Conservation (phyloP, 129 eudicot genomes). For the Arctium minus region DNA sequence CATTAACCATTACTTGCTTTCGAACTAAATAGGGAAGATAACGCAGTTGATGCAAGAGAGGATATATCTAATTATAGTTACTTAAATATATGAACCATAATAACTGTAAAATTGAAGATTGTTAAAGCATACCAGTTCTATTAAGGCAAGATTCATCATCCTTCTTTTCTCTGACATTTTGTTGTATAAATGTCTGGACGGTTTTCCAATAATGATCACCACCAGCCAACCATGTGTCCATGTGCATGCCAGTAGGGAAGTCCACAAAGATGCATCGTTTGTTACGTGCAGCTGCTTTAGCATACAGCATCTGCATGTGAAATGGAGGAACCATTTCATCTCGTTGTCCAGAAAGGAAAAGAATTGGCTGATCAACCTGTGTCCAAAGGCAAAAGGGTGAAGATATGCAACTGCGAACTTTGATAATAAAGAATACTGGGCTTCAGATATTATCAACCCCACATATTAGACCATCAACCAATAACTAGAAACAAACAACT, state of each 20-base stretch:
- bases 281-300: slow-evolving; percentile 84
- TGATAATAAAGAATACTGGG: not conserved
- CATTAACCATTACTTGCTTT: not conserved
- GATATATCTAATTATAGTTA: not conserved
- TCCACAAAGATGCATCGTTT: slow-evolving; percentile 56
- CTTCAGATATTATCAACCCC: not conserved
- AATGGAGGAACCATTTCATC: slow-evolving; percentile 90
- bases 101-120: not conserved
- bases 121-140: slow-evolving; percentile 37
- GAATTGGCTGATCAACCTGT: slow-evolving; percentile 87
- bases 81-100: not conserved
- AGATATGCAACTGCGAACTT: not conserved
- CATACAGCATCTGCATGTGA: slow-evolving; percentile 91
- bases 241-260: slow-evolving; percentile 92
- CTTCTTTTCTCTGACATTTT: slow-evolving; percentile 37
- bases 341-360: slow-evolving; percentile 79
- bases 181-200: slow-evolving; percentile 52
- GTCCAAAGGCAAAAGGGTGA: not conserved
- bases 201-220: slow-evolving; percentile 89
- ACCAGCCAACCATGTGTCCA: slow-evolving; percentile 93
- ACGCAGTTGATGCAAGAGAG: not conserved
- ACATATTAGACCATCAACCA: not conserved
- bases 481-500: not conserved
- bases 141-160: slow-evolving; percentile 28
- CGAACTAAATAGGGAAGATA: not conserved